phyloP scores from a whole-genome alignment of 306 rosid species.

The Trifolium fragiferum region DNA sequence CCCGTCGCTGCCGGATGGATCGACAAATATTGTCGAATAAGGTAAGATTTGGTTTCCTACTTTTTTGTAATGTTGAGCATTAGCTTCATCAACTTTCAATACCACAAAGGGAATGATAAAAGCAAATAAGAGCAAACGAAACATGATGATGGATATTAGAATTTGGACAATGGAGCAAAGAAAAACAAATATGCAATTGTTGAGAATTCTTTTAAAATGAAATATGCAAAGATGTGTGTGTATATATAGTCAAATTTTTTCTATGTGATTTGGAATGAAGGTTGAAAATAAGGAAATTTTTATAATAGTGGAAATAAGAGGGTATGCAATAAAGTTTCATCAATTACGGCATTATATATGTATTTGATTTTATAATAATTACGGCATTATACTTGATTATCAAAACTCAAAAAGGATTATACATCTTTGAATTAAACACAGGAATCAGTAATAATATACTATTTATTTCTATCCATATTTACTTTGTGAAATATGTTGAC shows the following conservation, averaged over 20 bases:
- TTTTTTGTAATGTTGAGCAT: slow-evolving; percentile 43
- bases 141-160: slow-evolving; percentile 11
- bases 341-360: slow-evolving; percentile 8
- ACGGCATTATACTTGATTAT: too few species aligned
- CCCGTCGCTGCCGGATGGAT: slow-evolving; percentile 45
- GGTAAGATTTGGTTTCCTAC: slow-evolving; percentile 35
- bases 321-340: background rate
- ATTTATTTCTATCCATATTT: too few species aligned
- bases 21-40: slow-evolving; percentile 49
- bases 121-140: slow-evolving; percentile 6
- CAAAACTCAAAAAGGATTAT: too few species aligned
- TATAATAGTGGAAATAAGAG: background rate
- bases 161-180: background rate
- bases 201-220: background rate
- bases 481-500: too few species aligned
- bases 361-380: background rate
- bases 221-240: background rate
- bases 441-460: too few species aligned
- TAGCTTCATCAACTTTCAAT: slow-evolving; percentile 18
- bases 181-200: background rate
- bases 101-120: slow-evolving; percentile 37
- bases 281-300: background rate
- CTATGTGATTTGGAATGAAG: background rate
- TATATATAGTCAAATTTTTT: slow-evolving; percentile 6
- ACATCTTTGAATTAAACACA: too few species aligned